Evolutionary conservation across 164 flowering plant genomes (phyloP).

Genomic region (Echeveria elegans): DNA sequence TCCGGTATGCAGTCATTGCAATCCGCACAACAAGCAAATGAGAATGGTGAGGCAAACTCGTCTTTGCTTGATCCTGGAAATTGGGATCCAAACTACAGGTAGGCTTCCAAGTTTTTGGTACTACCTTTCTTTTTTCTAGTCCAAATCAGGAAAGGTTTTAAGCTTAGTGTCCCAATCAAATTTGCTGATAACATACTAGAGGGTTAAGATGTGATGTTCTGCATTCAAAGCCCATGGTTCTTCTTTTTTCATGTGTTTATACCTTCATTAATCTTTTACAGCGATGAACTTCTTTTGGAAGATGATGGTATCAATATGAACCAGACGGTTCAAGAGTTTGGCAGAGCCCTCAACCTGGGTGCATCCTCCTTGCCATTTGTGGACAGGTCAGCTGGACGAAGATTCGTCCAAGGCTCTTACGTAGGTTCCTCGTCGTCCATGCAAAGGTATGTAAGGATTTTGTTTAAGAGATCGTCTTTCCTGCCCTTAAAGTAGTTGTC

Average conservation of each 20-base stretch:
- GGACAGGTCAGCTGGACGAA: slow-evolving; percentile 36
- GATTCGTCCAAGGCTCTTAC: slow-evolving; percentile 23
- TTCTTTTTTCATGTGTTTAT: background rate
- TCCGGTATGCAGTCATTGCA: slow-evolving; percentile 19
- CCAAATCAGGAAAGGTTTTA: background rate
- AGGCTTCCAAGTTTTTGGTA: slow-evolving; percentile 8
- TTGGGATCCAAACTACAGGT: slow-evolving; percentile 99
- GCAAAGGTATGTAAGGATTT: slow-evolving; percentile 6
- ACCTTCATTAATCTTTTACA: slow-evolving; percentile 19
- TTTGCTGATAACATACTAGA: background rate
- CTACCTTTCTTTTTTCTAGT: background rate
- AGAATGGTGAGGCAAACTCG: slow-evolving; percentile 41
- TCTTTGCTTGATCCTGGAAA: slow-evolving; percentile 87
- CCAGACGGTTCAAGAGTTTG: slow-evolving; percentile 37
- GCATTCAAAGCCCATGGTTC: background rate
- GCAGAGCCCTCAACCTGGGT: slow-evolving; percentile 40
- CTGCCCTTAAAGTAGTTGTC: too few species aligned
- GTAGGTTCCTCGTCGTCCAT: slow-evolving; percentile 10
- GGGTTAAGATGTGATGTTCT: background rate
- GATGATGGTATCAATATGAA: slow-evolving; percentile 56
- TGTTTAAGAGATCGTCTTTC: background rate
- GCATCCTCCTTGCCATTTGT: slow-evolving; percentile 24
- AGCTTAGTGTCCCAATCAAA: background rate
- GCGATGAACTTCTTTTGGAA: slow-evolving; percentile 90
- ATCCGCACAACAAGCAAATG: slow-evolving; percentile 29